These are phyloP conservation scores for Beauveria sp. DNA, from an alignment of 2,329 filamentous ascomycete species.

Conservation along the genomic window DNA sequence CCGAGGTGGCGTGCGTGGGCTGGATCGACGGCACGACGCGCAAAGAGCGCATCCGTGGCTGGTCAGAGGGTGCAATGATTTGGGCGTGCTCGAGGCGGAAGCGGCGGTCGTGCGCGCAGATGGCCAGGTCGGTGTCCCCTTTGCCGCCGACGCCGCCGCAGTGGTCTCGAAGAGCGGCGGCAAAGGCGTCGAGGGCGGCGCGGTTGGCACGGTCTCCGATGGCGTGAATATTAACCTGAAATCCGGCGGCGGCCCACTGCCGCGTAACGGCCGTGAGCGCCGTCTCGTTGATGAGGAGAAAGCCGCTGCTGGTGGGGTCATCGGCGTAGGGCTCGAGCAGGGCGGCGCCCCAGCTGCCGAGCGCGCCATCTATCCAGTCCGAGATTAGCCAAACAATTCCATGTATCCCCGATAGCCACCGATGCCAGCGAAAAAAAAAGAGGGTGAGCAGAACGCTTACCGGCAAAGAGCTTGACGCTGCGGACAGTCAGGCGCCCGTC, in stretches of 20 bases:
- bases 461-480: constrained; percentile 64
- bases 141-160: constrained; percentile 32
- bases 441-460: constrained; percentile 26
- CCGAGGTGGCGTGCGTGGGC: constrained; percentile 64
- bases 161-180: constrained; percentile 43
- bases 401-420: no score
- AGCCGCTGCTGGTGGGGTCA: constrained; percentile 52
- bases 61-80: constrained; percentile 60
- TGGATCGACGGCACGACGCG: constrained; percentile 63
- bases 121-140: constrained; percentile 24
- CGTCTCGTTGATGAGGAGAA: constrained; percentile 58
- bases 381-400: no score
- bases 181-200: constrained; percentile 55
- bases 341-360: constrained; percentile 65
- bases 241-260: constrained; percentile 53
- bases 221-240: constrained; percentile 65
- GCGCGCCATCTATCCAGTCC: constrained; percentile 48
- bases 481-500: constrained; percentile 48
- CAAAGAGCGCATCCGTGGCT: constrained; percentile 47
- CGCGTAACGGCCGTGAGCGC: constrained; percentile 45
- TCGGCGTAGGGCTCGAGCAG: constrained; percentile 65
- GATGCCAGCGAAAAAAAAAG: background rate
- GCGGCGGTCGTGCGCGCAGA: constrained; percentile 47
- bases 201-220: constrained; percentile 65
- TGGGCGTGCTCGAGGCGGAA: constrained; percentile 66